Evolutionary conservation across 768 basidiomycete genomes (phyloP).

Genomic region (Hygrocybe punicea): DNA sequence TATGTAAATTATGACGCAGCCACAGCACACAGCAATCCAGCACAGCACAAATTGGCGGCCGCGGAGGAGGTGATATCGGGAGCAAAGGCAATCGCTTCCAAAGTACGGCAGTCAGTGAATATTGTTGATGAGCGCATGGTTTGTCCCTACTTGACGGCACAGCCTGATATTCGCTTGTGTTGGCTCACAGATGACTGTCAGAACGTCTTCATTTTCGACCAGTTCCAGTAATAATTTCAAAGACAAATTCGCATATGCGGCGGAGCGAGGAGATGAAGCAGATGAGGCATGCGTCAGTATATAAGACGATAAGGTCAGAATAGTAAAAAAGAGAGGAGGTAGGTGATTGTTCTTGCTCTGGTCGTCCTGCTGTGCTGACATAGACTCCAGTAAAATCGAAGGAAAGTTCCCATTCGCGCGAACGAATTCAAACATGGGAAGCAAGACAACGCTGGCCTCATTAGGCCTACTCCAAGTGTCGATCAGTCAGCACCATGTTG

Average conservation of each 20-base stretch:
- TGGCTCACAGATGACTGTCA: conserved; percentile 46
- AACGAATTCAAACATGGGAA: conserved; percentile 62
- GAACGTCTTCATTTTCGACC: conserved; percentile 47
- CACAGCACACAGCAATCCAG: conserved; percentile 69
- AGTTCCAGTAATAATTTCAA: conserved; percentile 52
- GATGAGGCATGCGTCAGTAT: conserved; percentile 66
- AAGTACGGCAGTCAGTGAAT: background rate
- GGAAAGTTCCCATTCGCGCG: conserved; percentile 49
- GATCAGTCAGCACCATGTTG: background rate
- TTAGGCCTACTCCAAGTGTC: conserved; percentile 46
- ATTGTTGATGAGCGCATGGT: background rate
- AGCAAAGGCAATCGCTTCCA: conserved; percentile 51
- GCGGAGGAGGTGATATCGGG: conserved; percentile 36
- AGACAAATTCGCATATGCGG: conserved; percentile 59
- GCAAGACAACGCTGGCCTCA: conserved; percentile 54
- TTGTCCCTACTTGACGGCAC: conserved; percentile 56
- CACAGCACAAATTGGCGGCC: conserved; percentile 53
- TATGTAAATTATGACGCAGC: conserved; percentile 69
- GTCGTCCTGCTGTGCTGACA: conserved; percentile 26
- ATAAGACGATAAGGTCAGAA: conserved; percentile 62
- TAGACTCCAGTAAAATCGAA: conserved; percentile 42
- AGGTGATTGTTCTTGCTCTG: conserved; percentile 16
- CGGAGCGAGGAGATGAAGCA: conserved; percentile 51
- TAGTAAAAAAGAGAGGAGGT: conserved; percentile 43
- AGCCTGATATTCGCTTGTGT: conserved; percentile 44